Conservation (phyloP, 2,329 filamentous ascomycete genomes). For the Penicillium expansum region DNA sequence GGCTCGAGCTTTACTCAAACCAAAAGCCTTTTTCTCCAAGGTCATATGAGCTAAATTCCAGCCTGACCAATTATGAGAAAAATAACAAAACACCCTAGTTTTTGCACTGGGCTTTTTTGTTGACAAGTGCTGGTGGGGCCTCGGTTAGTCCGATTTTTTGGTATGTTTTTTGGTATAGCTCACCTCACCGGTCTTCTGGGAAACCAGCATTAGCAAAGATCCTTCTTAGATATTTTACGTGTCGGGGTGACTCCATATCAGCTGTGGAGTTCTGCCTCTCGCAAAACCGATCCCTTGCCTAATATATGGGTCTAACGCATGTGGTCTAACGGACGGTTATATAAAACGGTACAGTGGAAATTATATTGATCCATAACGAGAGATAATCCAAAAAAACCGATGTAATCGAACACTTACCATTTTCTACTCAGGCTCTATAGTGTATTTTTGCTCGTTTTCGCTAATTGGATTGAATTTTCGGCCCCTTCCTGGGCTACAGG, state of each 20-base stretch:
- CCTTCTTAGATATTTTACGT: slow-evolving; percentile 2
- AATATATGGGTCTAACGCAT: not conserved
- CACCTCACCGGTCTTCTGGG: not conserved
- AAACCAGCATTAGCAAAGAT: not conserved
- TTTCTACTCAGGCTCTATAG: not conserved
- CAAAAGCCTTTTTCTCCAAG: not conserved
- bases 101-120: not conserved
- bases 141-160: not conserved
- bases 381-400: not conserved
- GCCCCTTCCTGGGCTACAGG: not conserved
- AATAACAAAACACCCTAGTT: not conserved
- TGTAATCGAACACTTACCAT: not conserved
- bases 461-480: not conserved
- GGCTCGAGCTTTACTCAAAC: not conserved
- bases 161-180: not conserved
- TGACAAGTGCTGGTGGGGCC: slow-evolving; percentile 4
- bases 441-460: not conserved
- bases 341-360: not conserved
- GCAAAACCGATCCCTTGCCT: not conserved
- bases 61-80: not conserved
- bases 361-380: not conserved
- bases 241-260: not conserved
- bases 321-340: not conserved
- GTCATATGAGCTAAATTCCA: not conserved
- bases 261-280: not conserved